Evolutionary conservation across 495 filamentous ascomycete species (phyloP), one percentile per base, ranked within the genome.

Genomic region (Penicillium mononematosum): DNA sequence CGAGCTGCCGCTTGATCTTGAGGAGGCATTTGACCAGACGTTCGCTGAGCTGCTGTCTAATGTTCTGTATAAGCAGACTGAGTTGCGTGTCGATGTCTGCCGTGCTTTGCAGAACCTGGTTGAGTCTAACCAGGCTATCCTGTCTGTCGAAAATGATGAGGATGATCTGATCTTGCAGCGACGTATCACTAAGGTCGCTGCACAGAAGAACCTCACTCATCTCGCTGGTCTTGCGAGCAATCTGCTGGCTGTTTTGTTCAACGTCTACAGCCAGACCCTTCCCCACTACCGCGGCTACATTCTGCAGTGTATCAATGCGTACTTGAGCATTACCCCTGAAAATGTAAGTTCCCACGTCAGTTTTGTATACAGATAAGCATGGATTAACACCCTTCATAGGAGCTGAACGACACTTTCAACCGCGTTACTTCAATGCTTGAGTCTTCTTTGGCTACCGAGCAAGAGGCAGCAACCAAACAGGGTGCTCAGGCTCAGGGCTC

Each of bases 191-290:
- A 92, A 89, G 75, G 81, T 71, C 32, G 78, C 83, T 34, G 94
- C 94, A 0, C 71, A 82, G 66, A 83, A 85, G 70, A 96, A 96
- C 66, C 71, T 98, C 39, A 77, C 82, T 22, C 87, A 96, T 69
- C 78, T 98, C 10, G 83, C 88, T 5, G 67, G 70, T 4, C 92
- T 95, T 69, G 82, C 93, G 8, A 85, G 88, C 48, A 97, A 98
- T 59, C 68, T 98, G 61, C 81, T 98, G 27, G 91, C 94, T 3
- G 94, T 98, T 3, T 79, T 98, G 41, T 98, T 98, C 79, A 98
- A 98, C 67, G 93, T 98, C 25, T 98, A 98, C 75, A 95, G 88
- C 66, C 86, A 95, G 67, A 98, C 95, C 1, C 78, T 98, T 20
- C 94, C 95, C 1, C 91, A 97, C 67, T 91, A 90, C 67, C 81